Base-by-base conservation (phyloP, 768 basidiomycete genomes). In the Leccinum subgranulosum region DNA sequence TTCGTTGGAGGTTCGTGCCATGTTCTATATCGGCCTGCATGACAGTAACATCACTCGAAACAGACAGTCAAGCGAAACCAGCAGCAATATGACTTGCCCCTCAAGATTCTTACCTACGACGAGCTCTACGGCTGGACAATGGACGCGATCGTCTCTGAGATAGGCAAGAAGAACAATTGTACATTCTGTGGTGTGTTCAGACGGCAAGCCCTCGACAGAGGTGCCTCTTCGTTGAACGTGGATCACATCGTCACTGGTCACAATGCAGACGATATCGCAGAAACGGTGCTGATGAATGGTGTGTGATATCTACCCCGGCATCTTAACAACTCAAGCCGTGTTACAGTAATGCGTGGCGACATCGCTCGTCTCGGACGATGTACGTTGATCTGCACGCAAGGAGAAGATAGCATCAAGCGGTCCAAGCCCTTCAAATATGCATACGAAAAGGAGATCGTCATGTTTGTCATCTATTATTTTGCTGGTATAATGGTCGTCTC, bases 391-490 rank as follows among this genome's bases (percentile, higher is more conserved):
- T 96, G 93, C 57, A 99, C 97, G 0, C 87, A 94, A 70, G 94
- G 94, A 41, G 96, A 97, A 70, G 94, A 97, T 66, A 95, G 94
- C 1, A 98, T 98, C 71, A 92, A 87, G 71, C 84, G 97, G 56
- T 94, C 92, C 50, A 99, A 99, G 75, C 97, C 97, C n/a, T 98
- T 99, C 81, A 98, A 98, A 71, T 99, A 98, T 68, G 89, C 94
- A 0, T 98, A 98, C 66, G 97, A 99, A 77, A 99, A 99, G 75
- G 97, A 99, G 76, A 98, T 99, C 31, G 97, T 99, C 60, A 98
- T 99, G 97, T 93, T 63, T 61, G 83, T 73, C 43, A 19, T 49
- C 46, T 25, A 39, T 57, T 33, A 21, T 17, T 36, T 31, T 28
- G 14, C 49, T 56, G 43, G 46, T 52, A 27, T 54, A n/a, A 41